Conservation (phyloP, 176 grass and related monocot genomes). For the Rhynchospora pubera region DNA sequence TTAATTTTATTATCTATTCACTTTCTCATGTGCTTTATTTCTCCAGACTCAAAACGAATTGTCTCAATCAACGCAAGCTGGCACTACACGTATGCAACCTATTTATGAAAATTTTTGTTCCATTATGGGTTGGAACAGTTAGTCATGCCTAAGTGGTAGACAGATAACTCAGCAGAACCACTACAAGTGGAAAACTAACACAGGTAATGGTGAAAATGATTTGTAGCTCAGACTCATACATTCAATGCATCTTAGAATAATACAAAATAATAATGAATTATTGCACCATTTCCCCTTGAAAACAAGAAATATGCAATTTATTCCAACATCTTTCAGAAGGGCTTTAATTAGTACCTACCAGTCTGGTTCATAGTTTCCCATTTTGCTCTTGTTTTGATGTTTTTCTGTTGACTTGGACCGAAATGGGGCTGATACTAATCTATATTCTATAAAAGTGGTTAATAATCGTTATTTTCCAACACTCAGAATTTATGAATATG, state of each 20-base stretch:
- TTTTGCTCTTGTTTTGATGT: neutral
- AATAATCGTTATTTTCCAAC: too few species aligned
- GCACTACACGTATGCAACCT: neutral
- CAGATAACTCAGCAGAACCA: slow-evolving; percentile 11
- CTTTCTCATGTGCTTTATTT: slow-evolving; percentile 1
- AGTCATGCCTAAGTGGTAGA: slow-evolving; percentile 24
- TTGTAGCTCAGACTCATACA: neutral
- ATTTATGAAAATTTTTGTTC: slow-evolving; percentile 7
- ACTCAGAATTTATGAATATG: too few species aligned
- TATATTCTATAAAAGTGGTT: too few species aligned
- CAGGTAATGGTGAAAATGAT: slow-evolving; percentile 26
- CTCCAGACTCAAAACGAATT: neutral
- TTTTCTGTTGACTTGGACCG: neutral
- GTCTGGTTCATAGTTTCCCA: neutral
- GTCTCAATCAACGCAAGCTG: slow-evolving; percentile 19
- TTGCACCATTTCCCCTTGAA: neutral
- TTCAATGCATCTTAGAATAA: neutral
- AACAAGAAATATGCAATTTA: neutral
- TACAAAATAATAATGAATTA: neutral
- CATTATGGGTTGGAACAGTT: slow-evolving; percentile 7
- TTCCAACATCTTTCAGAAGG: neutral
- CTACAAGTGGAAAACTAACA: slow-evolving; percentile 22
- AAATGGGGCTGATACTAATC: neutral
- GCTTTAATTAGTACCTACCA: neutral
- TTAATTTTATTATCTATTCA: neutral